These are phyloP conservation scores for Leccinum solheimii DNA, from an alignment of 1,284 basidiomycete species.

Conservation along the genomic window DNA sequence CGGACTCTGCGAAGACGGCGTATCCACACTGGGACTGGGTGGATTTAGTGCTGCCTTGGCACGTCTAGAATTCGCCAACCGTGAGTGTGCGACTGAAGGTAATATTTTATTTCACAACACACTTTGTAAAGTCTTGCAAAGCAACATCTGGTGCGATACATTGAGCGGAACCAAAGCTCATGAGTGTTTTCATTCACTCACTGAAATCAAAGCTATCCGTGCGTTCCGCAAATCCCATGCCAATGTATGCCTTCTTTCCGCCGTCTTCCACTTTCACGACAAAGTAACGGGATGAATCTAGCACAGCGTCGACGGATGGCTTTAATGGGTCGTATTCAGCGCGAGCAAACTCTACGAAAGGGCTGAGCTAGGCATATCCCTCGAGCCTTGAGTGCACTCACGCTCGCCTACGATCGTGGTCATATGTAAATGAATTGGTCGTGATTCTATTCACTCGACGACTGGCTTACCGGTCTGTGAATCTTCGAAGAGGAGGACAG, in stretches of 20 bases:
- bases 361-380: constrained; percentile 13
- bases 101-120: constrained; percentile 20
- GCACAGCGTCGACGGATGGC: constrained; percentile 89
- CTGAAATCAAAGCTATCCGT: constrained; percentile 94
- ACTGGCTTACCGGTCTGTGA: constrained; percentile 58
- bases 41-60: constrained; percentile 62
- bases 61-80: constrained; percentile 47
- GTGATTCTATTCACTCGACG: constrained; percentile 5
- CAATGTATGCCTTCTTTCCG: constrained; percentile 88
- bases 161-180: constrained; percentile 4
- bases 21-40: constrained; percentile 41
- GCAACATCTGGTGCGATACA: constrained; percentile 72
- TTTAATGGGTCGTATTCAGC: constrained; percentile 83
- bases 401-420: constrained; percentile 51
- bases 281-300: constrained; percentile 96
- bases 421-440: constrained; percentile 8
- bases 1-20: constrained; percentile 40
- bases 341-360: constrained; percentile 78
- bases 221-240: constrained; percentile 91
- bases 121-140: constrained; percentile 95
- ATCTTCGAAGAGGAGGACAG: constrained; percentile 74
- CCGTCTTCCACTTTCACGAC: constrained; percentile 89
- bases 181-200: constrained; percentile 39
- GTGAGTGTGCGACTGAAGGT: background rate
- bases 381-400: constrained; percentile 37